Evolutionary conservation across 2,329 filamentous ascomycete species (phyloP).

Genomic region (Cladosporium velox): DNA sequence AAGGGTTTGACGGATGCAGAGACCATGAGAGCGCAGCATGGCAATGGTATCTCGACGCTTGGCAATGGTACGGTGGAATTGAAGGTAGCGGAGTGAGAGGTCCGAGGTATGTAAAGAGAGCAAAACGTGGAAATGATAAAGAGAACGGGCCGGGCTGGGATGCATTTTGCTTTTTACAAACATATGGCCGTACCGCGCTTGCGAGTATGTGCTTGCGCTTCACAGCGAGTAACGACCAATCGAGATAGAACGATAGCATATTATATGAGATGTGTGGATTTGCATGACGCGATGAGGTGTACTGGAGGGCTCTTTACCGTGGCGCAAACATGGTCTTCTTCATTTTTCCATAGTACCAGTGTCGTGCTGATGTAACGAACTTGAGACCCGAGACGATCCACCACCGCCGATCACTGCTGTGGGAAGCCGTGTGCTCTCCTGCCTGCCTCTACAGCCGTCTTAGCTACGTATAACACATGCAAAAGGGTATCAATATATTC

Average conservation of each 20-base stretch:
- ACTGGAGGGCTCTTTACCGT: background rate
- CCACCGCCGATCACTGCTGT: background rate
- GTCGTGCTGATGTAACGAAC: background rate
- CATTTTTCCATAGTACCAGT: background rate
- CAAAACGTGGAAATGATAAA: background rate
- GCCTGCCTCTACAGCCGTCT: background rate
- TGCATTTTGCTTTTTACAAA: background rate
- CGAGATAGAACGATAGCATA: background rate
- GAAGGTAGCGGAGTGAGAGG: background rate
- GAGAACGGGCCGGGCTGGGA: background rate
- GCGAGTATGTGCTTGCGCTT: background rate
- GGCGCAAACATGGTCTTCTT: background rate
- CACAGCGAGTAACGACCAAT: background rate
- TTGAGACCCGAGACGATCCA: background rate
- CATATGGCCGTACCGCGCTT: background rate
- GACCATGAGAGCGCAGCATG: conserved; percentile 19
- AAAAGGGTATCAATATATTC: conserved; percentile 10
- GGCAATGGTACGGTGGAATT: background rate
- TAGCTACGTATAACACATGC: background rate
- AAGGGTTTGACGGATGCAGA: conserved; percentile 72
- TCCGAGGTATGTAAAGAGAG: background rate
- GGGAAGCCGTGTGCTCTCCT: background rate
- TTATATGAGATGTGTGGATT: background rate
- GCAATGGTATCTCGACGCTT: conserved; percentile 6
- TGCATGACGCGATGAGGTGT: background rate